These are phyloP conservation scores for Mercurialis annua DNA, from an alignment of 345 rosid species.

Conservation along the genomic window DNA sequence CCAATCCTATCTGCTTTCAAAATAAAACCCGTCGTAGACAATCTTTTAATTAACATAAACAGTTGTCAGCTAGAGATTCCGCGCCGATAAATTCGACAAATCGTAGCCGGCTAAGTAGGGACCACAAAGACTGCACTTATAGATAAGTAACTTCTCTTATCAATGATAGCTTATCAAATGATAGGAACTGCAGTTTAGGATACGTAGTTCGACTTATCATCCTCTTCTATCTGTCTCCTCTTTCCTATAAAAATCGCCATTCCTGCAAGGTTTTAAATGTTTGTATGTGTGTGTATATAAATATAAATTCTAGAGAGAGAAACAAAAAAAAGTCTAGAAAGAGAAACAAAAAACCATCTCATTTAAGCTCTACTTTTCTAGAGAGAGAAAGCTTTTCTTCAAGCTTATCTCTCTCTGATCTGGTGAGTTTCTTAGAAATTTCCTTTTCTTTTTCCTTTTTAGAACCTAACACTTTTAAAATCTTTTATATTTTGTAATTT, in stretches of 20 bases:
- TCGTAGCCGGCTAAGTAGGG: slow-evolving; percentile 65
- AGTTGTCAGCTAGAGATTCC: slow-evolving; percentile 66
- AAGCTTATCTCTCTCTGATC: slow-evolving; percentile 31
- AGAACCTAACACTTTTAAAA: slow-evolving; percentile 43
- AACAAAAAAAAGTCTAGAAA: slow-evolving; percentile 15
- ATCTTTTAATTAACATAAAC: not conserved
- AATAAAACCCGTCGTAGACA: not conserved
- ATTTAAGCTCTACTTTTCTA: slow-evolving; percentile 10
- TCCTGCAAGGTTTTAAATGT: slow-evolving; percentile 38
- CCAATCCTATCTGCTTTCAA: not conserved
- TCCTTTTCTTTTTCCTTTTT: slow-evolving; percentile 22
- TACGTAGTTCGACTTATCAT: fast-evolving
- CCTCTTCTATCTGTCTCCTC: slow-evolving; percentile 42
- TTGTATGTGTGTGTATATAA: slow-evolving; percentile 22
- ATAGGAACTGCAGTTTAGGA: not conserved
- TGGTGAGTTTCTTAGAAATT: slow-evolving; percentile 42
- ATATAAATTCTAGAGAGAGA: slow-evolving; percentile 18
- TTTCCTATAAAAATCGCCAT: slow-evolving; percentile 44
- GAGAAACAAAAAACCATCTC: slow-evolving; percentile 9
- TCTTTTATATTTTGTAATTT: not conserved
- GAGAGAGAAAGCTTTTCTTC: slow-evolving; percentile 21
- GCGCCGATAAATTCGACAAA: slow-evolving; percentile 70
- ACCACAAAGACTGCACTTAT: slow-evolving; percentile 27
- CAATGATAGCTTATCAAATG: fast-evolving
- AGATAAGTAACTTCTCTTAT: fast-evolving